A percentile compares a stretch with the other conserved stretches of the same genome.
Conservation (phyloP, 306 rosid genomes). For the Castanospermum australe region DNA sequence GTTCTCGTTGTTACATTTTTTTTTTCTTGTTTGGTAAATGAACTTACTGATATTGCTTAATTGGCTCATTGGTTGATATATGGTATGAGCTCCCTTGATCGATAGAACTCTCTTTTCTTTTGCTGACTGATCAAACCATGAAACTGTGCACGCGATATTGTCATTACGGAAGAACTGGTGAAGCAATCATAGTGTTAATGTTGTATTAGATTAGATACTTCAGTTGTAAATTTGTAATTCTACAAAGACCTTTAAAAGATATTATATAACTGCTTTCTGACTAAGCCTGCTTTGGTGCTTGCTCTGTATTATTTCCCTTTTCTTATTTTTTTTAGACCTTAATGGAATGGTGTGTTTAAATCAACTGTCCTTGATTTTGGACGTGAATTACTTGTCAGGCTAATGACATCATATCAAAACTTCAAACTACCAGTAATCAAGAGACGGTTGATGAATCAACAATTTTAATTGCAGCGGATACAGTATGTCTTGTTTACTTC, state of each 20-base stretch:
- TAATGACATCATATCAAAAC: conserved; percentile 73
- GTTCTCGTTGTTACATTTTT: neutral
- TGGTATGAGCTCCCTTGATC: neutral
- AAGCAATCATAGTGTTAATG: conserved; percentile 12
- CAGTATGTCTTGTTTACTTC: conserved; percentile 61
- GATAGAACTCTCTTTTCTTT: neutral
- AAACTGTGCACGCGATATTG: neutral
- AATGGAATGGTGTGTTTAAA: conserved; percentile 3
- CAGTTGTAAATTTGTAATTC: neutral
- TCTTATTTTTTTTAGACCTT: neutral
- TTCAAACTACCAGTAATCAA: conserved; percentile 45
- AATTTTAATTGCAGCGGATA: conserved; percentile 84
- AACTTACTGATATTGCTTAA: neutral
- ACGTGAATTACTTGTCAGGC: conserved; percentile 67
- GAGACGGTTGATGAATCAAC: conserved; percentile 61
- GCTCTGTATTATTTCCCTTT: neutral
- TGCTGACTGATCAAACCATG: neutral
- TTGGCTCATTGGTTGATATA: neutral
- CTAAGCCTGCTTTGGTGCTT: conserved; percentile 6
- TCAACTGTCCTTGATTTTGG: conserved; percentile 38
- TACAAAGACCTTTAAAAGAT: neutral
- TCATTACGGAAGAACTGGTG: neutral
- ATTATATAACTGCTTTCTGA: neutral
- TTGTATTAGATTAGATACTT: neutral
- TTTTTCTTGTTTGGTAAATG: neutral